phyloP scores from a whole-genome alignment of 169 alveolate genomes.

The Pseudocohnilembus persalinus region DNA sequence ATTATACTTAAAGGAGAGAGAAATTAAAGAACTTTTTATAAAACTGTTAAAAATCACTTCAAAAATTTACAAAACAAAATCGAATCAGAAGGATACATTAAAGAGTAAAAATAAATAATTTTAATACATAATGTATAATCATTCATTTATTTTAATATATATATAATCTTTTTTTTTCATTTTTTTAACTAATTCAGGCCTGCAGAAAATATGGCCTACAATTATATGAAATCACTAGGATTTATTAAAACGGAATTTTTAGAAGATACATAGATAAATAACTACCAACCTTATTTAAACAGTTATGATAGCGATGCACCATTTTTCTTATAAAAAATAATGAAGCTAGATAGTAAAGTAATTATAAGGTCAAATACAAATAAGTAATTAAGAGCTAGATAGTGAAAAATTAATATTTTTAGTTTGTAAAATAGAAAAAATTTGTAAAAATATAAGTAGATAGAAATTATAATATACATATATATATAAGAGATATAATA shows the following conservation, averaged over 20 bases:
- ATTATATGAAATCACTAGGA: slow-evolving; percentile 8
- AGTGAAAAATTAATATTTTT: not conserved
- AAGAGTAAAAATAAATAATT: not conserved
- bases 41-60: slow-evolving; percentile 9
- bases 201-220: slow-evolving; percentile 12
- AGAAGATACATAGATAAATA: not conserved
- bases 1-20: slow-evolving; percentile 5
- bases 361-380: slow-evolving; percentile 9
- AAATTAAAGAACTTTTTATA: not conserved
- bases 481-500: no score
- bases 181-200: not conserved
- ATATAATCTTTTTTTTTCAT: not conserved
- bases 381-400: not conserved
- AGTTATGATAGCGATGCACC: slow-evolving; percentile 7
- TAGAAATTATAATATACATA: no score
- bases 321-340: slow-evolving; percentile 3
- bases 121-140: not conserved
- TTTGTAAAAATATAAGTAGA: no score
- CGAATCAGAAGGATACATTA: no score
- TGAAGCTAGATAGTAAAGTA: slow-evolving; percentile 2
- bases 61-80: not conserved
- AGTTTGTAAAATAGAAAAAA: no score
- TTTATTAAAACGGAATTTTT: not conserved
- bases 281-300: not conserved
- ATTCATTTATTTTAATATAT: not conserved